Evolutionary conservation across 2,329 filamentous ascomycete species (phyloP), one percentile per base, ranked within the genome.

Genomic region (Amauroascus verrucosus): DNA sequence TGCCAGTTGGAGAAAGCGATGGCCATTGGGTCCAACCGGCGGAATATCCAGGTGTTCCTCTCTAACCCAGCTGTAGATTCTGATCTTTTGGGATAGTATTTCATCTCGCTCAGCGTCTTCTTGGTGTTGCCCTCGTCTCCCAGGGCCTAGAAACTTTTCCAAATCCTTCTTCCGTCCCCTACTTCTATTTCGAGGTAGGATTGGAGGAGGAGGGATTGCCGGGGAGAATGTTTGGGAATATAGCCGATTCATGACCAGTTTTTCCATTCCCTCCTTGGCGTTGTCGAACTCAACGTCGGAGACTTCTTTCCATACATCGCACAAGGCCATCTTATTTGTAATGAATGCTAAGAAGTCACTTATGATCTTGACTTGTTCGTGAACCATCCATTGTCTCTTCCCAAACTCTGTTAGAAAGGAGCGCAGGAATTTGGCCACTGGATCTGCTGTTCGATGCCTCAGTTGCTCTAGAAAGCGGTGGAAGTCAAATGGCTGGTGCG

Each of bases 341-440:
- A 98, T 98, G 64, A 98, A 98, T 43, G 89, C 83, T 46, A 98
- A 75, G 61, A 98, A 98, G 67, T 98, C 94, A 60, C 88, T 83
- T 57, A 98, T 95, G 58, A 98, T 97, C 72, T 98, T 98, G 66
- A 97, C 93, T 69, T 98, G 93, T 71, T 98, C 93, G 67, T 98
- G 93, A 6, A 96, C 93, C 87, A 95, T 95, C 93, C 93, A 98
- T 70, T 97, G 93, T 61, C 90, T 88, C 74, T 97, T 98, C 33
- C 83, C 88, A 70, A 98, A 98, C 68, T 98, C 94, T 47, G 82
- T 83, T 28, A 98, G 73, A 63, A 98, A 98, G 0, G 93, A 97
- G 59, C 94, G 87, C 44, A 98, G 77, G 65, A 96, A 98, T 59
- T 91, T 86, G 4, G 94, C 94, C 1, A 98, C 91, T 0, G 94